A percentile compares a stretch with the other conserved stretches of the same genome.
Evolutionary conservation across 2,329 filamentous ascomycete species (phyloP).

Genomic region (Epichloe sylvatica): DNA sequence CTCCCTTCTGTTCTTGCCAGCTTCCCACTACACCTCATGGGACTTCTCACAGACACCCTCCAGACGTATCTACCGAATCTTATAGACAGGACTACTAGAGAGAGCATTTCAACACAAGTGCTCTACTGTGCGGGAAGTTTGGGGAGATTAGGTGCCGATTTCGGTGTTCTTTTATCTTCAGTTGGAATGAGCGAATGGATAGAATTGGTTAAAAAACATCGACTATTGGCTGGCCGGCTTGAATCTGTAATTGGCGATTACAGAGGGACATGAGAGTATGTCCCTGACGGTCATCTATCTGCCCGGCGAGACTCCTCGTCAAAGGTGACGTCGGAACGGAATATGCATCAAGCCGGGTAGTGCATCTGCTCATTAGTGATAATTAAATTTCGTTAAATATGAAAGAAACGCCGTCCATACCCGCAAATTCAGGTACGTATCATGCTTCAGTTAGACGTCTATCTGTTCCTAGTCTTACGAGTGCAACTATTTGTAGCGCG

Average conservation of each 20-base stretch:
- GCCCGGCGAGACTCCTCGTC: too few relatives aligned
- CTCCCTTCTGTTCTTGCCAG: conserved; percentile 67
- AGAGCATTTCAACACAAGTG: conserved; percentile 83
- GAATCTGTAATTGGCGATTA: conserved; percentile 52
- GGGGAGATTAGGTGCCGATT: conserved; percentile 80
- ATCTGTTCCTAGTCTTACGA: not conserved
- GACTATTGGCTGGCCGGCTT: conserved; percentile 65
- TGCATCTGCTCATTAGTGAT: not conserved
- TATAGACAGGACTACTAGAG: conserved; percentile 62
- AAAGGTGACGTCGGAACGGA: too few relatives aligned
- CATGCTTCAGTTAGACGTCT: not conserved
- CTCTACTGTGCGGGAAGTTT: conserved; percentile 87
- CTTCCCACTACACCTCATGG: conserved; percentile 72
- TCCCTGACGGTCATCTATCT: too few relatives aligned
- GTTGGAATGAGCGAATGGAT: conserved; percentile 60
- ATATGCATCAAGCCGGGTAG: not conserved
- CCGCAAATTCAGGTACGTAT: conserved; percentile 8
- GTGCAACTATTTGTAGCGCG: conserved; percentile 38
- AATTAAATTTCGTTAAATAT: not conserved
- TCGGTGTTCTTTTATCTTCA: conserved; percentile 67
- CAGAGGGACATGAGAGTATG: conserved; percentile 8
- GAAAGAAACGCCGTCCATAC: conserved; percentile 6
- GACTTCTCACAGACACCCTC: conserved; percentile 66
- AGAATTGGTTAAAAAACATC: conserved; percentile 76
- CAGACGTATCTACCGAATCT: conserved; percentile 67